Evolutionary conservation across 1,139 yeast genomes (phyloP), one percentile per base, ranked within the genome.

Genomic region (Kurtzmaniella quercitrusa): DNA sequence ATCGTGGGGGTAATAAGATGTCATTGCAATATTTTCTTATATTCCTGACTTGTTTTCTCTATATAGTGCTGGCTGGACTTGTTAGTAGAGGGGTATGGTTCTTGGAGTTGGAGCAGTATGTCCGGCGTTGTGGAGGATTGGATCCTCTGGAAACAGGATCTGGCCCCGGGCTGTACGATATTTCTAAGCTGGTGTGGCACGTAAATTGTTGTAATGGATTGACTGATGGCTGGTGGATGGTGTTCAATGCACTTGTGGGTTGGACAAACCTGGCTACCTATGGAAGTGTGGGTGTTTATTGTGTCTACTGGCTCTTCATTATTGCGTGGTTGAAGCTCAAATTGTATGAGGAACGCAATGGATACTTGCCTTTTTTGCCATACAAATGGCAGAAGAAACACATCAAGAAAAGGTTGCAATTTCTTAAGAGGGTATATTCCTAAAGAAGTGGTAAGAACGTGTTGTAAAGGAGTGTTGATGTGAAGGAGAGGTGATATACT

Each of bases 221-320:
- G 53, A 84, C 77, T 38, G 95, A 86, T 60, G 91, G 91, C 33
- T 93, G 95, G 50, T 91, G 96, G 96, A 89, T 88, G 84, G 75
- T 91, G 33, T 77, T 90, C 61, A 90, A 93, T 54, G 97, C 98
- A 5, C 69, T 91, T 12, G 75, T 93, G 45, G 98, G 98, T 1
- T 91, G 98, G 98, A 87, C 93, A 33, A 91, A 91, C 64, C 81
- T 94, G 33, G 98, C 97, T 15, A 90, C 97, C 2, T 88, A 86
- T 59, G 96, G 96, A 16, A 87, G 96, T 36, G 90, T 91, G n/a
- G 62, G 76, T 17, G 78, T 90, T 42, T 91, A 91, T 64, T 75
- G 81, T 51, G 50, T 70, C 5, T 91, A 87, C 65, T 91, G 98
- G 98, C 39, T 79, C 5, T 62, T 74, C 31, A 78, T 89, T 12